Evolutionary conservation across 139 green algal species (phyloP).

Genomic region (Chlamydomonas incerta): DNA sequence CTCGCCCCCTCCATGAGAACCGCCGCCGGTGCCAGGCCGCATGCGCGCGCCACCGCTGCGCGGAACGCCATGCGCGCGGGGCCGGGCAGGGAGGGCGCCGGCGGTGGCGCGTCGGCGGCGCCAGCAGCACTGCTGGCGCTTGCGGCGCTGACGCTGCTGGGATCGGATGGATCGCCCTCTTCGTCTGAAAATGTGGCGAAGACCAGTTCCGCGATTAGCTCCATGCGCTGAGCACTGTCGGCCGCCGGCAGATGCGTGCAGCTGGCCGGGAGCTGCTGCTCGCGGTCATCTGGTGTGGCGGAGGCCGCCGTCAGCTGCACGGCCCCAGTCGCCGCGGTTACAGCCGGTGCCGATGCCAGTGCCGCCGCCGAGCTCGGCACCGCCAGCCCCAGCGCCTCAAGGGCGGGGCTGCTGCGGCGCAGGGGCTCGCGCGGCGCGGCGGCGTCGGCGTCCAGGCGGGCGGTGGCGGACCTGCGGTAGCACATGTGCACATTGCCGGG

Average conservation of each 20-base stretch:
- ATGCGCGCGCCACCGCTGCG: not conserved
- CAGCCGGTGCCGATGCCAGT: too few species aligned
- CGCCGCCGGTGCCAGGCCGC: not conserved
- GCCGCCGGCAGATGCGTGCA: too few species aligned
- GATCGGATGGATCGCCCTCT: not conserved
- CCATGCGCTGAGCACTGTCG: too few species aligned
- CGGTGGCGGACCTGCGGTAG: not conserved
- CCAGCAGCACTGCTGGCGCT: not conserved
- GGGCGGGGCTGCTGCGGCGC: not conserved
- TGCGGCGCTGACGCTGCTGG: not conserved
- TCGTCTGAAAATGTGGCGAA: too few species aligned
- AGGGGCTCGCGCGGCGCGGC: not conserved
- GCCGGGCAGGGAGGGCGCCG: not conserved
- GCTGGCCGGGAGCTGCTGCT: too few species aligned
- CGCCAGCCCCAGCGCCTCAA: conserved; percentile 17
- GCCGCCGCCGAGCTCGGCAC: too few species aligned
- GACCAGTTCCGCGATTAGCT: too few species aligned
- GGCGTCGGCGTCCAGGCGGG: conserved; percentile 6
- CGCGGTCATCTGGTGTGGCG: too few species aligned
- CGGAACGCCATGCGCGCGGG: conserved; percentile 2
- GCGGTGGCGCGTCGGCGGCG: not conserved
- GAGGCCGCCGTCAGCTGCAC: too few species aligned
- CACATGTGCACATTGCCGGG: too few species aligned
- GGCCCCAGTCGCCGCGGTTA: too few species aligned
- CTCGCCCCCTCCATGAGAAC: conserved; percentile 5